Evolutionary conservation across 306 rosid species (phyloP).

Genomic region (Arachis stenosperma): DNA sequence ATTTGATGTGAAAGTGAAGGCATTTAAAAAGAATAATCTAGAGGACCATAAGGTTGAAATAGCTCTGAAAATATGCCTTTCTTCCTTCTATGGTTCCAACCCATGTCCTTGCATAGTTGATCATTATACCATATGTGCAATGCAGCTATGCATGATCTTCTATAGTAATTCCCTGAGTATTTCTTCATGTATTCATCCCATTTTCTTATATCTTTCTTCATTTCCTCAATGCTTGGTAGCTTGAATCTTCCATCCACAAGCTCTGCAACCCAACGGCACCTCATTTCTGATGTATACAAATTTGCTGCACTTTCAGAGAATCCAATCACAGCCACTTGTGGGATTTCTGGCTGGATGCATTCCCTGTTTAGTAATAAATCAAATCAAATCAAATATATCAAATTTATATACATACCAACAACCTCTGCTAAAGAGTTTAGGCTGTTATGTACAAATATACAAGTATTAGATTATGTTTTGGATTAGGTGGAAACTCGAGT

Average conservation of each 20-base stretch:
- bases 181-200: constrained; percentile 55
- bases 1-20: no score
- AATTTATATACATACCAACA: no score
- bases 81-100: constrained; percentile 66
- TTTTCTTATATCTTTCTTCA: constrained; percentile 55
- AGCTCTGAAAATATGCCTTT: constrained; percentile 64
- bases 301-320: constrained; percentile 65
- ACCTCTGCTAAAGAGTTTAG: no score
- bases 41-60: constrained; percentile 66
- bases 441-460: no score
- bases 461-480: no score
- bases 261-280: constrained; percentile 71
- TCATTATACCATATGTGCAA: constrained; percentile 62
- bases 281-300: constrained; percentile 71
- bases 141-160: constrained; percentile 56
- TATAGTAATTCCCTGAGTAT: constrained; percentile 49
- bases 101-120: constrained; percentile 74
- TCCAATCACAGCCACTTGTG: constrained; percentile 75
- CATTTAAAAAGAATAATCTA: constrained; percentile 46
- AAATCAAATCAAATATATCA: no score
- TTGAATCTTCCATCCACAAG: constrained; percentile 58
- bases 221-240: constrained; percentile 62
- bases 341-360: constrained; percentile 66
- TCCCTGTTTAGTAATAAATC: constrained; percentile 37
- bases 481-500: no score